Base-by-base conservation (phyloP, 176 grass and related monocot genomes). In the Zoysia japonica region DNA sequence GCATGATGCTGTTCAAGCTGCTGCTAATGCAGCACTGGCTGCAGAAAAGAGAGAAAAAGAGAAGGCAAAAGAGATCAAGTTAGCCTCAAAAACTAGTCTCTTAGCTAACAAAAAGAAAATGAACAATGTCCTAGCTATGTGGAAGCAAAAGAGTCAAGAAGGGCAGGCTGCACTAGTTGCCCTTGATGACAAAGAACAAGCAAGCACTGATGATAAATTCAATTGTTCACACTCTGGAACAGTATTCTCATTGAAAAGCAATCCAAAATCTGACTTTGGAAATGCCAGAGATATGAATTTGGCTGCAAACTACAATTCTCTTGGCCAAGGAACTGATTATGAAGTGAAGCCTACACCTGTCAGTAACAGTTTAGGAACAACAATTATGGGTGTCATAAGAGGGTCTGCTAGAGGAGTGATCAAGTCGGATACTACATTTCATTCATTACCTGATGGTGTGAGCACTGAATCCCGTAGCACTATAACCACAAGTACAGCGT, bases 61-160 rank as follows among this genome's bases (percentile, higher is more conserved):
- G 78, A 98, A 85, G 65, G 85, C 82, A 53, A 98, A 90, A 88
- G 96, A 99, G 69, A 99, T 95, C 61, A 99, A 93, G 57, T 80
- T 97, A 74, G 73, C 92, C 44, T 99, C 90, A 44, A 99, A 93
- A 85, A 84, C 44, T 79, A 99, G 76, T 84, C 86, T 95, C 17
- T 78, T 99, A 65, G 92, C 92, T 44, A 99, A 94, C 82, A 99
- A 95, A 88, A 99, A 99, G 82, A 99, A 99, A 84, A 99, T 99
- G 92, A 99, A 89, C 76, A 93, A 99, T 93, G 96, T 99, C 61
- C 83, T 95, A 81, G 88, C 92, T 37, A 89, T 99, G 88, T 99
- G 96, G 96, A 99, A 95, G 73, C 92, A 99, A 89, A 95, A 92
- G 68, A 99, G 89, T 88, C 88, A 99, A 79, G 96, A 99, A 87